A percentile compares a stretch with the other conserved stretches of the same genome.
These are phyloP conservation scores for Fomitopsis pulvina DNA, from an alignment of 768 basidiomycete species.

Conservation along the genomic window DNA sequence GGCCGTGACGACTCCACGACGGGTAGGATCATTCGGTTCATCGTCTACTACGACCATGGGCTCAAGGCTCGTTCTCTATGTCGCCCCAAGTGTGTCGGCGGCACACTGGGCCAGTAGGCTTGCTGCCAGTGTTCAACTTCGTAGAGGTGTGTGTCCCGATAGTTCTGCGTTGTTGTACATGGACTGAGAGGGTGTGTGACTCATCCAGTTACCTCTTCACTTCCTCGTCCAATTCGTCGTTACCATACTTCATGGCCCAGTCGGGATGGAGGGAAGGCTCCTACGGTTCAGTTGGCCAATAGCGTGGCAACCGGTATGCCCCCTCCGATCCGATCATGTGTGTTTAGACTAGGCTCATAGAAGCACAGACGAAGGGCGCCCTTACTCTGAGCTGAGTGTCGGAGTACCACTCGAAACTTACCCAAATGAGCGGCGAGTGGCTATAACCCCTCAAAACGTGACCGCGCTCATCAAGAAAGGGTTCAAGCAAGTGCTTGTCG, in stretches of 20 bases:
- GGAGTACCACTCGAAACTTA: constrained; percentile 76
- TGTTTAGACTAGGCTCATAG: background rate
- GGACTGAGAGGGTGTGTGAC: background rate
- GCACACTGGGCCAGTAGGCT: background rate
- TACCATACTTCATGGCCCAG: background rate
- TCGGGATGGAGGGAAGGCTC: background rate
- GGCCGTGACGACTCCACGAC: background rate
- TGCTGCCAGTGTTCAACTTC: background rate
- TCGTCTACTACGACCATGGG: background rate
- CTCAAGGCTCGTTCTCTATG: background rate
- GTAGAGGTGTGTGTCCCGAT: background rate
- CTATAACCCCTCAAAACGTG: constrained; percentile 76
- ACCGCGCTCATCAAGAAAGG: constrained; percentile 77
- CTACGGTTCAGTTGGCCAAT: background rate
- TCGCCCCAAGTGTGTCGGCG: background rate
- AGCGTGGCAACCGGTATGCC: background rate
- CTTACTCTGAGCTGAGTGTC: constrained; percentile 68
- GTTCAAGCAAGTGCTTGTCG: constrained; percentile 65
- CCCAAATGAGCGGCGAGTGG: constrained; percentile 73
- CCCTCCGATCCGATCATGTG: background rate
- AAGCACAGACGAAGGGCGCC: constrained; percentile 31
- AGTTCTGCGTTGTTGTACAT: background rate
- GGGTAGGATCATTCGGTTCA: background rate
- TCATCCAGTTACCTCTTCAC: background rate
- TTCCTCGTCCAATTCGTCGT: background rate